A percentile compares a stretch with the other conserved stretches of the same genome.
Evolutionary conservation across 2,329 filamentous ascomycete genomes (phyloP).

Genomic region (Seiridium cupressi): DNA sequence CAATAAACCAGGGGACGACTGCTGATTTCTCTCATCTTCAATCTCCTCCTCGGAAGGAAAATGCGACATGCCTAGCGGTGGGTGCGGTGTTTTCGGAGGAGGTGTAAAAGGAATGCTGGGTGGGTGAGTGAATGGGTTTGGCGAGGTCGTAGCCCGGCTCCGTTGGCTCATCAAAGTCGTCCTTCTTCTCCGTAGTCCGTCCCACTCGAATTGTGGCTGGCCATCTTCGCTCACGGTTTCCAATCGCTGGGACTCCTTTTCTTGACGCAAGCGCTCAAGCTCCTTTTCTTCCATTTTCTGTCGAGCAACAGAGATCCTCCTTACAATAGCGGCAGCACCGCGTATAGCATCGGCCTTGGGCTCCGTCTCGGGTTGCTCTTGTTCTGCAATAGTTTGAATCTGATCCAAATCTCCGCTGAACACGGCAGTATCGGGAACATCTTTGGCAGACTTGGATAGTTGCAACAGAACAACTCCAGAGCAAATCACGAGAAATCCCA

Average conservation of each 20-base stretch:
- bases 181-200: conserved; percentile 76
- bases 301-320: conserved; percentile 73
- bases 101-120: conserved; percentile 21
- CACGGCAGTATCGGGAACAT: conserved; percentile 89
- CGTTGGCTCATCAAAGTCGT: conserved; percentile 47
- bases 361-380: conserved; percentile 93
- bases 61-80: conserved; percentile 82
- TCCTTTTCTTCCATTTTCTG: conserved; percentile 80
- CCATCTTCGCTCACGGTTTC: conserved; percentile 77
- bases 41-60: conserved; percentile 70
- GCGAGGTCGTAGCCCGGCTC: conserved; percentile 27
- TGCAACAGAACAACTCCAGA: conserved; percentile 89
- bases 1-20: conserved; percentile 45
- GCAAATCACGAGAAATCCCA: conserved; percentile 93
- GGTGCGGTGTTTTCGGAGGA: conserved; percentile 50
- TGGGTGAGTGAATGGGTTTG: conserved; percentile 30
- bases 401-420: conserved; percentile 93
- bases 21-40: conserved; percentile 48
- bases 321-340: conserved; percentile 82
- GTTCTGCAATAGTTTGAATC: conserved; percentile 90
- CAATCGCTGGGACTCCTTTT: conserved; percentile 69
- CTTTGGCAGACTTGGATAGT: conserved; percentile 96
- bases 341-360: conserved; percentile 96
- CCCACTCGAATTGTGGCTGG: conserved; percentile 73
- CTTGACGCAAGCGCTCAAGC: conserved; percentile 73